Percentiles rank a stretch among this genome's conserved stretches.
These are phyloP conservation scores for Spatholobus suberectus DNA, from an alignment of 306 rosid species.

Conservation along the genomic window DNA sequence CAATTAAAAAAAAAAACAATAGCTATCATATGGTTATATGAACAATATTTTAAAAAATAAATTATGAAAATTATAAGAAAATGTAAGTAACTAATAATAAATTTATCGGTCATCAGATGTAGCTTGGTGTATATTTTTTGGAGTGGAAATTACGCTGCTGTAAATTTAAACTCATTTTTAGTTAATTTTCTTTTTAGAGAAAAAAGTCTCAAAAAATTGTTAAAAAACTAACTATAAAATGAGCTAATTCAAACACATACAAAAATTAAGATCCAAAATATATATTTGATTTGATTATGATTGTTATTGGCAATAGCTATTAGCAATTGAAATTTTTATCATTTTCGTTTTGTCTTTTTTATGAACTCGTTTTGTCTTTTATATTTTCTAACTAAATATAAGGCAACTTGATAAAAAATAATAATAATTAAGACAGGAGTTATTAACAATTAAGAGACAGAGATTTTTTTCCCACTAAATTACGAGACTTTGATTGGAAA, in stretches of 20 bases:
- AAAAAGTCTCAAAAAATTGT: not conserved
- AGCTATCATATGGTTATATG: no score
- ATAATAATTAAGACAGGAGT: not conserved
- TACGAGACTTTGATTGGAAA: not conserved
- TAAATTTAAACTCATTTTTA: not conserved
- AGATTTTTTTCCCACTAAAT: not conserved
- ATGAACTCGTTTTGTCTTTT: not conserved
- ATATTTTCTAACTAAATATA: no score
- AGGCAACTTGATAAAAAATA: not conserved
- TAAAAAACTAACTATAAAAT: not conserved
- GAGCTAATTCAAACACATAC: not conserved
- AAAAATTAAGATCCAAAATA: not conserved
- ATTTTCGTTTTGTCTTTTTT: not conserved
- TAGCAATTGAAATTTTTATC: not conserved
- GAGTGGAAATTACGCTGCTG: not conserved
- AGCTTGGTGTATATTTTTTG: not conserved
- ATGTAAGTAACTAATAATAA: not conserved
- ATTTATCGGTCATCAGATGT: not conserved
- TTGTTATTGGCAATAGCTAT: not conserved
- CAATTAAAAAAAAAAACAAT: no score
- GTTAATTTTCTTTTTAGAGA: not conserved
- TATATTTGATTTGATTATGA: not conserved
- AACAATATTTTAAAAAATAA: no score
- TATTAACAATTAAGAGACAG: not conserved
- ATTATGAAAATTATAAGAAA: no score